Base-by-base conservation (phyloP, 306 rosid genomes). In the Quercus agrifolia region DNA sequence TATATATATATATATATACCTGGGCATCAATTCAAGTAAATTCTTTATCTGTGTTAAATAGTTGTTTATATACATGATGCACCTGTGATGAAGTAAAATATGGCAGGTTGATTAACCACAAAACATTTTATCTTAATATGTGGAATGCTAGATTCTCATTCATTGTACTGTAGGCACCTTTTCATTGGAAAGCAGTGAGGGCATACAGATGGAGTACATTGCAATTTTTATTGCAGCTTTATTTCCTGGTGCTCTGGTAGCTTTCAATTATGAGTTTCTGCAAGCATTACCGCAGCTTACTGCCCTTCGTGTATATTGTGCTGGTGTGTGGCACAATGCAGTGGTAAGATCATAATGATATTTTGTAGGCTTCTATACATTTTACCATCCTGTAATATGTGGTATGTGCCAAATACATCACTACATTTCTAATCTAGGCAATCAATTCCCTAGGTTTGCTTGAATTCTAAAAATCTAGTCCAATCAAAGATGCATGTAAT, bases 251-350 rank as follows among this genome's bases (percentile, higher is more conserved):
- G 96, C 96, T 66, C 85, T 94, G 83, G 96, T 92, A 66, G 97
- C 97, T 74, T 92, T 92, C 68, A 81, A 90, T 79, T 77, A 74
- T 23, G 92, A 92, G 28, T 80, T 78, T 58, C 85, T 94, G 80
- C 91, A 87, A 71, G 80, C 66, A 49, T 77, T 86, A 11, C 85
- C 94, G 8, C 84, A 77, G 78, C 86, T 86, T 72, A 15, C 90
- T 71, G 80, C 92, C 12, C 97, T 94, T 71, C 93, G 97, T 1
- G 80, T 94, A 13, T 94, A 92, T 75, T 87, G 94, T 82, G 96
- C 98, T 82, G 98, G 98, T 70, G 81, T 94, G 80, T 94, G 97
- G 98, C 98, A 94, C 88, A 94, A 94, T 82, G 97, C 96, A 81
- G 90, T 92, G 74, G 98, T 94, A 88, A 85, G 92, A 57, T 77